Percentiles rank a stretch among this genome's conserved stretches.
phyloP scores from a whole-genome alignment of 257 asterid species.

The Ballota nigra region DNA sequence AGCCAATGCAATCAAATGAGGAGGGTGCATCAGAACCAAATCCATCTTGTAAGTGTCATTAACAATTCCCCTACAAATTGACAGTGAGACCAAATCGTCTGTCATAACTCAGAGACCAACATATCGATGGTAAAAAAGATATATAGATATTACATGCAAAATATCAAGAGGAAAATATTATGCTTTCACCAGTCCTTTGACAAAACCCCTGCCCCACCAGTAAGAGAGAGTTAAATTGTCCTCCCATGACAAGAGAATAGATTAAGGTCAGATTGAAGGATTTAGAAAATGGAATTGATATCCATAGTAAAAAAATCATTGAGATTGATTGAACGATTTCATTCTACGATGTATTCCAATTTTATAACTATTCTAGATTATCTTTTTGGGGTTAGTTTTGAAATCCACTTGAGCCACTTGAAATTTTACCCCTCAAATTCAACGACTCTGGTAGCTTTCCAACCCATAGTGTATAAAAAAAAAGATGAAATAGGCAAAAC shows the following conservation, averaged over 20 bases:
- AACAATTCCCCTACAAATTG: slow-evolving; percentile 70
- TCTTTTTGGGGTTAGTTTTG: not conserved
- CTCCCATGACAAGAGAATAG: not conserved
- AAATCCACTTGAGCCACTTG: not conserved
- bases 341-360: not conserved
- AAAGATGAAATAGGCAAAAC: not conserved
- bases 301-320: not conserved
- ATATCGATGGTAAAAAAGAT: not conserved
- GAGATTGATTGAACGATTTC: not conserved
- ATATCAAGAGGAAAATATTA: not conserved
- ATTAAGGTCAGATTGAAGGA: not conserved
- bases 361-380: not conserved
- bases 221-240: not conserved
- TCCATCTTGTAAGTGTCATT: slow-evolving; percentile 98
- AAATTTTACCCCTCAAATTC: not conserved
- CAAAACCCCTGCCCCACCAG: not conserved
- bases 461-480: not conserved
- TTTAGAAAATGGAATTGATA: not conserved
- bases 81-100: slow-evolving; percentile 9
- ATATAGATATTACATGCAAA: not conserved
- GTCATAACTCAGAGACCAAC: not conserved
- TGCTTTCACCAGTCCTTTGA: not conserved
- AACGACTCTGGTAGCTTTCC: not conserved
- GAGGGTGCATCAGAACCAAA: slow-evolving; percentile 84
- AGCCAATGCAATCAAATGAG: slow-evolving; percentile 84